phyloP scores from a whole-genome alignment of 768 basidiomycete species.

The Udeniomyces megalosporus region DNA sequence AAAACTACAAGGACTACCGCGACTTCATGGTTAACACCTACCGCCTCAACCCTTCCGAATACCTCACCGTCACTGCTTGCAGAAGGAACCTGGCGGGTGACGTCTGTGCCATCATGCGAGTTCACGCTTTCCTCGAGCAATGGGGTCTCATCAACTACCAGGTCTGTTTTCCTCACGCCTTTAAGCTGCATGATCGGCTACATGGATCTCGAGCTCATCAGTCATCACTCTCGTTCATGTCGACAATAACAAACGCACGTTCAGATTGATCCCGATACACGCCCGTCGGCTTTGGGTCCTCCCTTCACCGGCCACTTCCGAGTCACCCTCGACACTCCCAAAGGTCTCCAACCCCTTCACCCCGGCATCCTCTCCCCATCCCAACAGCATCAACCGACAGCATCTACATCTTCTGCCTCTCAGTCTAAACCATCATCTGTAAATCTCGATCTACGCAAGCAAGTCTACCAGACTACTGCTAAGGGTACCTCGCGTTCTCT shows the following conservation, averaged over 20 bases:
- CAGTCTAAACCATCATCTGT: constrained; percentile 32
- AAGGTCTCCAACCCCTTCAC: constrained; percentile 81
- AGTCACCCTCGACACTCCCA: constrained; percentile 88
- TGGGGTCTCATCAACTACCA: constrained; percentile 99
- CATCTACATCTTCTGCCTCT: not conserved
- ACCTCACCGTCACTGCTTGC: constrained; percentile 93
- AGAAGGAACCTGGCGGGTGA: constrained; percentile 90
- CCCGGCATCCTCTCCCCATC: constrained; percentile 32
- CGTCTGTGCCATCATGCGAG: constrained; percentile 96
- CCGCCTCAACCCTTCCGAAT: constrained; percentile 79
- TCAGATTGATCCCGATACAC: constrained; percentile 91
- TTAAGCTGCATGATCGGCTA: too few species aligned
- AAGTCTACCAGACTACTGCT: constrained; percentile 73
- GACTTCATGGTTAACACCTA: constrained; percentile 99
- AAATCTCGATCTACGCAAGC: constrained; percentile 66
- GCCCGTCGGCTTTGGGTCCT: constrained; percentile 83
- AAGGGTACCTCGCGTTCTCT: constrained; percentile 57
- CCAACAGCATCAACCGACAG: constrained; percentile 16
- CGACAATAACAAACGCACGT: too few species aligned
- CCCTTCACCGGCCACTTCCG: constrained; percentile 99
- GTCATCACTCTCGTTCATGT: too few species aligned
- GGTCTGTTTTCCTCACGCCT: constrained; percentile 32
- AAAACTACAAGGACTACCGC: constrained; percentile 96
- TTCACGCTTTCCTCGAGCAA: constrained; percentile 95
- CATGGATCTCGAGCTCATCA: too few species aligned